These are phyloP conservation scores for Agaricus bisporus DNA, from an alignment of 768 basidiomycete genomes.

Conservation along the genomic window DNA sequence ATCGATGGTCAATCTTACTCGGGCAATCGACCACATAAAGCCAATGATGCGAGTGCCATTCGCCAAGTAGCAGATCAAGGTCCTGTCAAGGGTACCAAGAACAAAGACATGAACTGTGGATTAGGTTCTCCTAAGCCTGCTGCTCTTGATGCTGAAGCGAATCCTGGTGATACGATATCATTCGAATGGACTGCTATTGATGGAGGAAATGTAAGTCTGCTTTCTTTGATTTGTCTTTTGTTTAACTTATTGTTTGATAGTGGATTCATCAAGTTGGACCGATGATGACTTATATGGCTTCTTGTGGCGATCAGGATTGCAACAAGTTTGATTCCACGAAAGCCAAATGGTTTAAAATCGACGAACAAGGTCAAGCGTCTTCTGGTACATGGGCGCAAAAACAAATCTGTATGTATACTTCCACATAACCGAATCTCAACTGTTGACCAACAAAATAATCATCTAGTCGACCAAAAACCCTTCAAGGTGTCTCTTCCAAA, in stretches of 20 bases:
- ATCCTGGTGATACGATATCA: constrained; percentile 49
- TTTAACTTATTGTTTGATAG: constrained; percentile 16
- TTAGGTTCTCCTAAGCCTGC: constrained; percentile 37
- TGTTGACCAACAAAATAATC: background rate
- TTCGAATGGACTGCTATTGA: constrained; percentile 52
- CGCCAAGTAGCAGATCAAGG: constrained; percentile 31
- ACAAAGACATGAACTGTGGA: constrained; percentile 57
- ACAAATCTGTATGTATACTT: constrained; percentile 39
- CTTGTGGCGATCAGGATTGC: constrained; percentile 52
- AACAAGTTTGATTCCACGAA: constrained; percentile 49
- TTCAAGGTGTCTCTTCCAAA: constrained; percentile 39
- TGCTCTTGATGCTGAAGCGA: constrained; percentile 43
- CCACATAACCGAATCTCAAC: background rate
- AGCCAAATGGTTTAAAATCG: constrained; percentile 74
- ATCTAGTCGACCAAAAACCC: constrained; percentile 31
- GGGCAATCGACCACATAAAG: constrained; percentile 19
- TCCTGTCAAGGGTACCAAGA: constrained; percentile 50
- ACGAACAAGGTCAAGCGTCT: constrained; percentile 39
- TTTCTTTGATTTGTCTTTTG: background rate
- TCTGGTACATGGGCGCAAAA: constrained; percentile 45
- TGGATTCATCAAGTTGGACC: constrained; percentile 59
- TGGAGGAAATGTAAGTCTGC: constrained; percentile 26
- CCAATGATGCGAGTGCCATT: constrained; percentile 29
- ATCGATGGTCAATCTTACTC: constrained; percentile 32
- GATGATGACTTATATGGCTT: constrained; percentile 69